Conservation (phyloP, 495 filamentous ascomycete species). For the Hypoxylon rickii region DNA sequence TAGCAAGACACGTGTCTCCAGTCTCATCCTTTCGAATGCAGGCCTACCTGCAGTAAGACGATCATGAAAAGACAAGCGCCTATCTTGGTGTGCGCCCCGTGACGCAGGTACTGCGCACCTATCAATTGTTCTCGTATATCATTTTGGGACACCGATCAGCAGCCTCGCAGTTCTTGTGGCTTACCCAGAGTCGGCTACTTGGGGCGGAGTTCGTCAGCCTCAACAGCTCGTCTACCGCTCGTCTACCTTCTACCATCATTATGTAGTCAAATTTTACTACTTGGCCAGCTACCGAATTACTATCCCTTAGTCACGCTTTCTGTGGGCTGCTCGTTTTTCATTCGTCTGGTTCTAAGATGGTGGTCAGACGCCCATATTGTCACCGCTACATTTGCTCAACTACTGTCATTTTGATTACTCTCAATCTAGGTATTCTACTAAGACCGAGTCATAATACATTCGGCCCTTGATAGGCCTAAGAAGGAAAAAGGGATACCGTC, state of each 20-base stretch:
- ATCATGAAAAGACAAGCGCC: not conserved
- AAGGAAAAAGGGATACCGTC: not conserved
- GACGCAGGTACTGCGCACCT: not conserved
- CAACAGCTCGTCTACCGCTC: not conserved
- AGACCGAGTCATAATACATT: slow-evolving; percentile 8
- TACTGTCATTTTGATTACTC: not conserved
- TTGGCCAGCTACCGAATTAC: not conserved
- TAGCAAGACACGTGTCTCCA: not conserved
- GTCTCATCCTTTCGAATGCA: not conserved
- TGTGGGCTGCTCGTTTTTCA: slow-evolving; percentile 1
- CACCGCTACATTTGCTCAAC: slow-evolving; percentile 19
- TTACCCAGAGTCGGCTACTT: not conserved
- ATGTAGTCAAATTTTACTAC: not conserved
- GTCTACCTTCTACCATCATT: not conserved
- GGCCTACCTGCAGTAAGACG: not conserved
- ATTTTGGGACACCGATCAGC: not conserved
- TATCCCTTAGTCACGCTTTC: slow-evolving; percentile 10
- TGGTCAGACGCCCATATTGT: slow-evolving; percentile 24
- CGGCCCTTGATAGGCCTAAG: not conserved
- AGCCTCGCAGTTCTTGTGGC: not conserved
- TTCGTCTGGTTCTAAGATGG: slow-evolving; percentile 17
- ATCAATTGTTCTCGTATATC: not conserved
- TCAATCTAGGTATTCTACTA: slow-evolving; percentile 8
- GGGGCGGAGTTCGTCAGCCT: not conserved
- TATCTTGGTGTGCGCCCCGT: not conserved